These are phyloP conservation scores for Coniophora puteana DNA, from an alignment of 1,284 basidiomycete species.

Conservation along the genomic window DNA sequence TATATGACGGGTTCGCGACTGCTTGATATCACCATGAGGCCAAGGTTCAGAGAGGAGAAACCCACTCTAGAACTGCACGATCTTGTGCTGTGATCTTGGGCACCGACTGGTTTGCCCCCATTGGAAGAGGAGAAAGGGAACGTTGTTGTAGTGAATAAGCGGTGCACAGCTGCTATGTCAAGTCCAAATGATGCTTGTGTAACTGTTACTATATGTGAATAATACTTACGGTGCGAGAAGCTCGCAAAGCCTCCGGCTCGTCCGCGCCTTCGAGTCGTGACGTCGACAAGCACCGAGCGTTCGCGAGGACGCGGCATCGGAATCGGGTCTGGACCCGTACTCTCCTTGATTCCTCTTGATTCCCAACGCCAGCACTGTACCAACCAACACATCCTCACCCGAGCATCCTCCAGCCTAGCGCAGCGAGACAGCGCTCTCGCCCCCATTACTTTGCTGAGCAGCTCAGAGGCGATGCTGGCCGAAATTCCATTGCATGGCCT, in stretches of 20 bases:
- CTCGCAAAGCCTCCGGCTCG: neutral
- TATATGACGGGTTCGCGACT: slow-evolving; percentile 12
- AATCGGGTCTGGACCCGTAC: too few species aligned
- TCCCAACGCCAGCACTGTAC: too few species aligned
- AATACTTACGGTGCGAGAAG: neutral
- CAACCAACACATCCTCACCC: too few species aligned
- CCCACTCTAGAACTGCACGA: slow-evolving; percentile 90
- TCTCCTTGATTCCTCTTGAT: too few species aligned
- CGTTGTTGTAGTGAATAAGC: neutral
- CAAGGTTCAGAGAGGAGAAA: slow-evolving; percentile 17
- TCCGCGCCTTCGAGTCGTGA: too few species aligned
- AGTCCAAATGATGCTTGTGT: too few species aligned
- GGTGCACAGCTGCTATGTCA: neutral
- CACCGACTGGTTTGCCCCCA: slow-evolving; percentile 74
- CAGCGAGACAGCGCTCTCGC: too few species aligned
- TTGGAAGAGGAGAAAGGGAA: slow-evolving; percentile 26
- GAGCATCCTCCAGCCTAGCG: too few species aligned
- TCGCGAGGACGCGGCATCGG: too few species aligned
- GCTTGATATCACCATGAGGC: slow-evolving; percentile 18
- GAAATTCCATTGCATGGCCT: slow-evolving; percentile 22
- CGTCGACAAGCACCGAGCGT: too few species aligned
- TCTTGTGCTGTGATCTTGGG: slow-evolving; percentile 94
- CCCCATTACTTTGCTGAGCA: neutral
- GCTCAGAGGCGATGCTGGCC: slow-evolving; percentile 25
- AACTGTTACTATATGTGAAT: too few species aligned